Conservation (phyloP, 495 filamentous ascomycete genomes). For the Daldinia bambusicola region DNA sequence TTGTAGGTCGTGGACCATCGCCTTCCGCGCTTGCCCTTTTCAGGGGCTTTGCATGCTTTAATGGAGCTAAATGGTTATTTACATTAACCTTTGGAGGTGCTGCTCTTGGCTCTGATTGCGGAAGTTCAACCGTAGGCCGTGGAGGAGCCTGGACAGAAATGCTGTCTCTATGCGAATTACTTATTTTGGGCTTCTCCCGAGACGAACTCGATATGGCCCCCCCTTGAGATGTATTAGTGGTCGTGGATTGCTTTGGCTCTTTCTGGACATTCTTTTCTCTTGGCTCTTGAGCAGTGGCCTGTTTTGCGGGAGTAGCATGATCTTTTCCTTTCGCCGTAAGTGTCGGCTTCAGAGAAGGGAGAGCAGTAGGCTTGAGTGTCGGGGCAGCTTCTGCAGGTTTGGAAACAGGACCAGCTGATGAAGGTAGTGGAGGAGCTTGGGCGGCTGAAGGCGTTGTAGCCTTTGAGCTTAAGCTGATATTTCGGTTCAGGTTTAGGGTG, state of each 20-base stretch:
- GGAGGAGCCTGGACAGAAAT: slow-evolving; percentile 44
- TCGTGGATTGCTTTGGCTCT: slow-evolving; percentile 18
- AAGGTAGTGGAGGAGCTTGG: slow-evolving; percentile 23
- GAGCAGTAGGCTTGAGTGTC: slow-evolving; percentile 25
- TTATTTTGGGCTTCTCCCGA: slow-evolving; percentile 33
- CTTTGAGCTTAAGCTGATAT: slow-evolving; percentile 36
- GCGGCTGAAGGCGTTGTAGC: slow-evolving; percentile 25
- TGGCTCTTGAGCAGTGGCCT: slow-evolving; percentile 16
- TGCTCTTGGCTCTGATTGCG: slow-evolving; percentile 34
- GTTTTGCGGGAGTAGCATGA: slow-evolving; percentile 16
- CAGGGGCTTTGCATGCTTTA: slow-evolving; percentile 33
- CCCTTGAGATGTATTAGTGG: slow-evolving; percentile 3
- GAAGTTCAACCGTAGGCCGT: slow-evolving; percentile 40
- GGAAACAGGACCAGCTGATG: slow-evolving; percentile 15
- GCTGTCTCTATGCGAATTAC: slow-evolving; percentile 37
- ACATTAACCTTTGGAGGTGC: slow-evolving; percentile 37
- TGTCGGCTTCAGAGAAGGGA: slow-evolving; percentile 18
- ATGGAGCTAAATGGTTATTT: slow-evolving; percentile 27
- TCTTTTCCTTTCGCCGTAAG: slow-evolving; percentile 20
- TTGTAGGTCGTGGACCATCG: slow-evolving; percentile 50
- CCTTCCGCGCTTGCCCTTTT: slow-evolving; percentile 45
- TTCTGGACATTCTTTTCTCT: slow-evolving; percentile 22
- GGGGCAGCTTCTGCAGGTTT: slow-evolving; percentile 22
- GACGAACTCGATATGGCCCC: slow-evolving; percentile 15
- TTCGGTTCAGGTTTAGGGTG: slow-evolving; percentile 43